Conservation (phyloP, 441 rosid genomes). For the Dalechampia spathulata region DNA sequence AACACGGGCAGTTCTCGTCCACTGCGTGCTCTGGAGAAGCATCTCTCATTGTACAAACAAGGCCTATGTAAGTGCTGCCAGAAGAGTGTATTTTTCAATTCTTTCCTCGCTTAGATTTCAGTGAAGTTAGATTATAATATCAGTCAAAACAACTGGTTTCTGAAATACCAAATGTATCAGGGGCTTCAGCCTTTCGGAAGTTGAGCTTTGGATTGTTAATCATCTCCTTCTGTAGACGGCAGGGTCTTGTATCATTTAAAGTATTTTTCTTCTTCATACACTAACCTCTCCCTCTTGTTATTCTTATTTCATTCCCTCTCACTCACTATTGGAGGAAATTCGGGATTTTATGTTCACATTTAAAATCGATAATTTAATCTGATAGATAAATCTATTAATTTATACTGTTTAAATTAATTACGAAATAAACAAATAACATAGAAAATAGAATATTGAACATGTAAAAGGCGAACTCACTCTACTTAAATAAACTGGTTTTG, state of each 20-base stretch:
- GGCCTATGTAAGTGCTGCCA: slow-evolving; percentile 23
- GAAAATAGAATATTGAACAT: no score
- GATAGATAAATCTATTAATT: no score
- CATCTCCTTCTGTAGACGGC: slow-evolving; percentile 20
- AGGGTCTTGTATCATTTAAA: slow-evolving; percentile 35
- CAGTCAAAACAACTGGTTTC: slow-evolving; percentile 16
- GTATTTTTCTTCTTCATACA: slow-evolving; percentile 18
- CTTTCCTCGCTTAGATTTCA: slow-evolving; percentile 6
- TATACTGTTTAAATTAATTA: no score
- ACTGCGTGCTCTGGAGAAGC: slow-evolving; percentile 15
- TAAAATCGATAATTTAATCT: no score
- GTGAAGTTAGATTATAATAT: slow-evolving; percentile 23
- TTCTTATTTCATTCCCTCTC: no score
- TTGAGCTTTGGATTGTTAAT: slow-evolving; percentile 29
- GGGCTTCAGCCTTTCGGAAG: slow-evolving; percentile 14
- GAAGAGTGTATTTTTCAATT: slow-evolving; percentile 16
- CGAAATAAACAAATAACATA: no score
- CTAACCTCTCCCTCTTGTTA: no score
- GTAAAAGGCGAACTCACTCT: no score
- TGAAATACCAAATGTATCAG: no score
- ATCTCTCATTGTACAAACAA: slow-evolving; percentile 25
- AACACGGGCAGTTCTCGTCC: slow-evolving; percentile 1
- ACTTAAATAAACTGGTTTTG: no score
- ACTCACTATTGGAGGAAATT: no score
- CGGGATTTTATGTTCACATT: no score